These are phyloP conservation scores for Naganishia antarctica DNA, from an alignment of 768 basidiomycete genomes.

Conservation along the genomic window DNA sequence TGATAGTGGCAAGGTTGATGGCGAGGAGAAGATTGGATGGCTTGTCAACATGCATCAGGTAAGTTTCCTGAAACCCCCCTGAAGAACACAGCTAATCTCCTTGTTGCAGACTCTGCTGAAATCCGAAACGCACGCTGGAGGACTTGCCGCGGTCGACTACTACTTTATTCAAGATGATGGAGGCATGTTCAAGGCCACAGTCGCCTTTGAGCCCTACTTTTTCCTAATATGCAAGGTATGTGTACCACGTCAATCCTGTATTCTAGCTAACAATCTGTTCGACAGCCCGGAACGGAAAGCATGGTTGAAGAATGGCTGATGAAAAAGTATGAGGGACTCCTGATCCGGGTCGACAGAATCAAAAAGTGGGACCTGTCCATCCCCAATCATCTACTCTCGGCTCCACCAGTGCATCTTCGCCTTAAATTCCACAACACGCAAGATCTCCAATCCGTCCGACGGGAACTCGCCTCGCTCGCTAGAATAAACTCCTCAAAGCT, in stretches of 20 bases:
- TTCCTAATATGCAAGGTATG: constrained; percentile 82
- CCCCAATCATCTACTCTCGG: constrained; percentile 96
- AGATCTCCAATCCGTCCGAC: constrained; percentile 78
- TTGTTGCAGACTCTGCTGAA: constrained; percentile 69
- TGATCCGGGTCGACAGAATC: constrained; percentile 70
- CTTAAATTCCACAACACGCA: constrained; percentile 88
- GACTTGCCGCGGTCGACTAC: constrained; percentile 85
- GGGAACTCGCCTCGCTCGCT: constrained; percentile 84
- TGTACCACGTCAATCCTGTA: constrained; percentile 4
- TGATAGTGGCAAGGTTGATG: constrained; percentile 58
- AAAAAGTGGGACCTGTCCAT: constrained; percentile 77
- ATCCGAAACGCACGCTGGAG: constrained; percentile 75
- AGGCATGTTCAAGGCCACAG: constrained; percentile 88
- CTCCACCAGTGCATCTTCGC: constrained; percentile 79
- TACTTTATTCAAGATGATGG: constrained; percentile 98
- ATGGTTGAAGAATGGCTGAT: constrained; percentile 91
- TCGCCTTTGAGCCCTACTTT: constrained; percentile 92
- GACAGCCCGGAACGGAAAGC: constrained; percentile 65
- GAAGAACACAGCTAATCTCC: background rate
- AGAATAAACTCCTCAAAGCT: constrained; percentile 85
- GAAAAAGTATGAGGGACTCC: constrained; percentile 84
- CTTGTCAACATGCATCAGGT: constrained; percentile 98
- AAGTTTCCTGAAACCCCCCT: constrained; percentile 44
- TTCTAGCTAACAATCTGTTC: constrained; percentile 51
- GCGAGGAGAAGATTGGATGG: constrained; percentile 77